A percentile compares a stretch with the other conserved stretches of the same genome.
These are phyloP conservation scores for Aphanocladium album DNA, from an alignment of 2,329 filamentous ascomycete genomes.

Conservation along the genomic window DNA sequence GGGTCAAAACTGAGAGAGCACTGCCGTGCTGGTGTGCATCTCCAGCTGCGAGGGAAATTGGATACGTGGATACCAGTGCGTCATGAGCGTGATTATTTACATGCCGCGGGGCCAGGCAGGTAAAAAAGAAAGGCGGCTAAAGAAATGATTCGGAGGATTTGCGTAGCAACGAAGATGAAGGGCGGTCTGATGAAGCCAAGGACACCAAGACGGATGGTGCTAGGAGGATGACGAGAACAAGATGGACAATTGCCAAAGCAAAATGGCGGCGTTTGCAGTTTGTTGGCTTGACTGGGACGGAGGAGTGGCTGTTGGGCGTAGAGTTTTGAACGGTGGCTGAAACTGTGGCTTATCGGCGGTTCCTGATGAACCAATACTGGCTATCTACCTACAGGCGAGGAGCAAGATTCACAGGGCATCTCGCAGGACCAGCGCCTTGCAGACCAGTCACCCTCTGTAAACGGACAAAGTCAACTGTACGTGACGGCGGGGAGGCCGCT, in stretches of 20 bases:
- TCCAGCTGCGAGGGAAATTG: not conserved
- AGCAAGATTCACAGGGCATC: not conserved
- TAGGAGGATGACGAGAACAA: not conserved
- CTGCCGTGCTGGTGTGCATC: slow-evolving; percentile 2
- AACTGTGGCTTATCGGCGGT: not conserved
- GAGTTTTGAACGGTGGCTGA: slow-evolving; percentile 3
- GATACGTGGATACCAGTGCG: slow-evolving; percentile 10
- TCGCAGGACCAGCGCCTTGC: not conserved
- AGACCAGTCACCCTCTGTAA: no score
- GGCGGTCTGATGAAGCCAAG: not conserved
- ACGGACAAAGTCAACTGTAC: not conserved
- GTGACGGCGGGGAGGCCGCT: not conserved
- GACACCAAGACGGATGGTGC: no score
- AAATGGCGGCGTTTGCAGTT: not conserved
- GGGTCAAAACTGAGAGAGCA: slow-evolving; percentile 3
- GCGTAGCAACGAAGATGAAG: not conserved
- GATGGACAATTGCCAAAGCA: not conserved
- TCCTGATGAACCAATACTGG: no score
- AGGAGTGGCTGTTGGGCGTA: slow-evolving; percentile 1
- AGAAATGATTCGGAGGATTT: not conserved
- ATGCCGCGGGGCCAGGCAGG: not conserved
- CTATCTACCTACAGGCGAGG: not conserved
- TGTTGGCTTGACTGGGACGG: not conserved
- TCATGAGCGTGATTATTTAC: slow-evolving; percentile 8
- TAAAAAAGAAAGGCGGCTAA: not conserved